Evolutionary conservation across 108 stramenopile species (phyloP), one percentile per base, ranked within the genome.

Genomic region (Cylindrotheca fusiformis): DNA sequence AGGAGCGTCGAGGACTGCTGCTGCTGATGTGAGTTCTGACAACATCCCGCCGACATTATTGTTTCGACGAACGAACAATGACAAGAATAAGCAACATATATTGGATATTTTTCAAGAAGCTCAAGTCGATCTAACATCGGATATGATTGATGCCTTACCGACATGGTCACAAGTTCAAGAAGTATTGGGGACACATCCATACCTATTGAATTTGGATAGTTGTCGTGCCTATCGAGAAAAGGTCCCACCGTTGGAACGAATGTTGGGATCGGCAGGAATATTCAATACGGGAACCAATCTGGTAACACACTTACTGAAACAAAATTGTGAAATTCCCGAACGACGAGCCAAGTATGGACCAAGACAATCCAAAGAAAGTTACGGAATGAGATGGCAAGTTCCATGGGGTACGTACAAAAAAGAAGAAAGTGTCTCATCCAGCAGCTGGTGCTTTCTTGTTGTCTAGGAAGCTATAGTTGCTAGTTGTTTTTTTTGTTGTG

Each of bases 211-310:
- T 41, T 59, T 89, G 49, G 83, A 89, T 10, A 53, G 52, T 17
- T 86, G 82, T 59, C 52, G 65, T 23, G 51, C 27, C 2, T 90
- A 68, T 60, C 75, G 72, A 25, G 47, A 74, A 5, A 70, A 24
- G 3, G 72, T 85, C 10, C 77, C 79, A 23, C 71, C 76, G 1
- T 44, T 83, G 50, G 59, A 78, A 47, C 67, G 86, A 25, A 84
- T 86, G 79, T 36, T 93, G 44, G 91, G 86, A 27, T 31, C 67
- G 0, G 75, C 84, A 6, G 91, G 91, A 3, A 84, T 89, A 79
- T 93, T 93, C 68, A 85, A 84, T 52, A 85, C 48, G 2, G 91
- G 87, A 23, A 93, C 91, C 1, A 93, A 93, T 74, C 70, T 93
- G 2, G 74, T 92, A 31, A 82, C 85, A 6, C 65, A 71, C 30